Evolutionary conservation across 2,329 filamentous ascomycete genomes (phyloP), one percentile per base, ranked within the genome.

Genomic region (Talaromyces sp.): DNA sequence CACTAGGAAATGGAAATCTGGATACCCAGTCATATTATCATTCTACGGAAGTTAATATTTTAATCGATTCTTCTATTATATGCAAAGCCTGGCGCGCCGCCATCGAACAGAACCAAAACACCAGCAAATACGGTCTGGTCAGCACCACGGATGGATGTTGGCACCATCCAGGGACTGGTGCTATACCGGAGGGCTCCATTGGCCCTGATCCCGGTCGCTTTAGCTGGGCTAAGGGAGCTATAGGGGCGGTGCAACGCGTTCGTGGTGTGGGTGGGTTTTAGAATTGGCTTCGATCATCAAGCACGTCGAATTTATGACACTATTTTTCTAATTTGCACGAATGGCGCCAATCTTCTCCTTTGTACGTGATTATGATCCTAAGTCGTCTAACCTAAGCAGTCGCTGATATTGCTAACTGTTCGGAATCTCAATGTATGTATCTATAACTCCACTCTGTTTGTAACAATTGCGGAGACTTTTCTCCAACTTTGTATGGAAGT

Each of bases 1-100:
- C 41, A 6, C 17, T 19, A 74, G 73, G 89, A 3, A 90, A 85
- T 64, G 89, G 89, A 0, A 93, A 92, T 68, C 87, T 92, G 70
- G 90, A 93, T 66, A 92, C 89, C 1, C 90, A 93, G 72, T 86
- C 82, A 21, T 92, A 88, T 86, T 92, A 82, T 65, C 89, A 93
- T 68, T 87, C 83, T 58, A 88, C 92, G 71, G 90, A 93, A 71
- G 82, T 89, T 58, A 92, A 93, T 65, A 73, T 92, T 26, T 85
- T 93, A 82, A 74, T 92, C 6, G 89, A 93, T 63, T 87, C 83
- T 21, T 66, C 72, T 0, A 71, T 79, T 1, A 76, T 92, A 0
- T 91, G 89, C 65, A 69, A 69, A 31, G 79, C 77, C 35, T 91
- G 88, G 88, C 79, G 84, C 21, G 83, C 85, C 17, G 84, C 76